Conservation (phyloP, 257 asterid species). For the Dorcoceras hygrometricum region DNA sequence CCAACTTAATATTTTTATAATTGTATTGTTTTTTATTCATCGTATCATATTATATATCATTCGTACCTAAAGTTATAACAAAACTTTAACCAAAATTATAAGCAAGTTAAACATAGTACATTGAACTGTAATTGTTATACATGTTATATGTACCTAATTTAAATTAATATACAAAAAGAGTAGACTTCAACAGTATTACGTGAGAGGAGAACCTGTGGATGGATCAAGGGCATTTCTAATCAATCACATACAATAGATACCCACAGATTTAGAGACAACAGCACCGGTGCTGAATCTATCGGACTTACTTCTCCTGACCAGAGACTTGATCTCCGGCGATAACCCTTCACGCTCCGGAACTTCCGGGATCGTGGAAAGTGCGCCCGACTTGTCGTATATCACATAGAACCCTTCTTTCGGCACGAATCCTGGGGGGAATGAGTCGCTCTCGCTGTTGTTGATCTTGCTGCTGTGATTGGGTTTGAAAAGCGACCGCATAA, state of each 20-base stretch:
- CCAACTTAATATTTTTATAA: too few relatives aligned
- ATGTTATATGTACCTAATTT: background rate
- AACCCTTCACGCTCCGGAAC: constrained; percentile 49
- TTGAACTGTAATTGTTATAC: background rate
- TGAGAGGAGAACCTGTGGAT: background rate
- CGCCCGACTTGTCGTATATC: constrained; percentile 37
- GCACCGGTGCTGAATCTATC: constrained; percentile 36
- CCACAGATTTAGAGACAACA: constrained; percentile 26
- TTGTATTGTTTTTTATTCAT: too few relatives aligned
- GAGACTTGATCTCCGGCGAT: constrained; percentile 58
- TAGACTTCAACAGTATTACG: background rate
- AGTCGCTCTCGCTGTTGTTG: background rate
- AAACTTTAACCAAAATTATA: background rate
- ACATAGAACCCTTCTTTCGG: constrained; percentile 40
- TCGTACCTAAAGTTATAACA: too few relatives aligned
- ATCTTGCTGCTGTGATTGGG: constrained; percentile 24
- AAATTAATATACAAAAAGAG: too few relatives aligned
- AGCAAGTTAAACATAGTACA: too few relatives aligned
- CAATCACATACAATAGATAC: constrained; percentile 51
- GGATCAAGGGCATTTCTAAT: background rate
- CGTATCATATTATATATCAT: too few relatives aligned
- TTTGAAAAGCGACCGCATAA: constrained; percentile 53
- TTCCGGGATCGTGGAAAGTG: constrained; percentile 60
- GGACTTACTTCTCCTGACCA: constrained; percentile 59
- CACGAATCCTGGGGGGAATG: background rate